Evolutionary conservation across 352 stramenopile genomes (phyloP).

Genomic region (Thalassiosira pacifica): DNA sequence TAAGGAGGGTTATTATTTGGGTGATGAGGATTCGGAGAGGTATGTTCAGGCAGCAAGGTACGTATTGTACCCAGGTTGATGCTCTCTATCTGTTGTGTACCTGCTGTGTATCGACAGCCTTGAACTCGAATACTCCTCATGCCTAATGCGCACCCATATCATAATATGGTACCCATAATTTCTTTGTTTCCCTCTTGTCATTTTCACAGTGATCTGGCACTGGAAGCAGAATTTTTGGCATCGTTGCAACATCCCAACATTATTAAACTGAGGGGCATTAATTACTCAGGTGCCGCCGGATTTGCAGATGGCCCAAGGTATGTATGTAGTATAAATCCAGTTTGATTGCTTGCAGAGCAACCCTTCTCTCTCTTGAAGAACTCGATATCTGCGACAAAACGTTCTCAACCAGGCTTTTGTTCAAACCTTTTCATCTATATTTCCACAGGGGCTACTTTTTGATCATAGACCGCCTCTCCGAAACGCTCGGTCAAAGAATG

Average conservation of each 20-base stretch:
- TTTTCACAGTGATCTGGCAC: conserved; percentile 56
- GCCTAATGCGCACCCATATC: no score
- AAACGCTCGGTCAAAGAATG: conserved; percentile 46
- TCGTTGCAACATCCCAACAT: conserved; percentile 72
- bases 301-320: conserved; percentile 9
- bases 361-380: no score
- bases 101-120: no score
- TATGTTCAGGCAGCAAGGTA: conserved; percentile 51
- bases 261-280: conserved; percentile 67
- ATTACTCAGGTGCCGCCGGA: conserved; percentile 25
- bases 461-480: conserved; percentile 49
- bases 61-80: no score
- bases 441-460: conserved; percentile 27
- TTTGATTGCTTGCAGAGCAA: no score
- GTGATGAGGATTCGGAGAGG: conserved; percentile 5
- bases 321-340: no score
- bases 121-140: no score
- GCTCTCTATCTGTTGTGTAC: no score
- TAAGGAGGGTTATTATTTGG: conserved; percentile 22
- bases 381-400: no score
- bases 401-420: neutral
- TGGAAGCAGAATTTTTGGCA: conserved; percentile 69
- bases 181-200: no score
- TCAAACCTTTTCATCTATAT: neutral
- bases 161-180: no score